phyloP scores from a whole-genome alignment of 2,329 filamentous ascomycete species.

The Escovopsis sp. region DNA sequence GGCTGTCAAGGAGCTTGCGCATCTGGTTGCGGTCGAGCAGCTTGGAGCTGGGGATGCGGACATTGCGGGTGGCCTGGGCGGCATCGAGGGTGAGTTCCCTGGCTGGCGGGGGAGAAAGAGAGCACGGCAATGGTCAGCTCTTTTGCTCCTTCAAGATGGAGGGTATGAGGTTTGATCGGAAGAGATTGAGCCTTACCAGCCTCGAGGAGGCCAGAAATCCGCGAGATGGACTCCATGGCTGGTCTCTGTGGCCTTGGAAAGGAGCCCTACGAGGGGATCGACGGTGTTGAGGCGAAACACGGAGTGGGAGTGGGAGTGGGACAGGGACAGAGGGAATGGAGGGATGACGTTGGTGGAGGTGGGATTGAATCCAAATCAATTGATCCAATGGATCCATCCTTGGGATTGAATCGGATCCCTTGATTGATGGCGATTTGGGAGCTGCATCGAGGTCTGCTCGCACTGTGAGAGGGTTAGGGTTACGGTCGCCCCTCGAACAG shows the following conservation, averaged over 20 bases:
- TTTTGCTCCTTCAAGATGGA: conserved; percentile 1
- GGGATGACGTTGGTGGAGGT: conserved; percentile 5
- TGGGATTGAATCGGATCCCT: too few relatives aligned
- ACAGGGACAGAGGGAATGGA: neutral
- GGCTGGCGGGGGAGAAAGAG: conserved; percentile 38
- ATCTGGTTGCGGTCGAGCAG: conserved; percentile 69
- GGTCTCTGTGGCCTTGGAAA: conserved; percentile 1
- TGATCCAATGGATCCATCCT: too few relatives aligned
- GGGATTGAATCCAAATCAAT: too few relatives aligned
- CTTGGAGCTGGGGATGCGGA: conserved; percentile 40
- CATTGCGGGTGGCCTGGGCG: conserved; percentile 68
- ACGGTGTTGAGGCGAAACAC: neutral
- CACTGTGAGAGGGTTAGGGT: neutral
- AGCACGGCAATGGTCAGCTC: neutral
- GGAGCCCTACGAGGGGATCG: conserved; percentile 2
- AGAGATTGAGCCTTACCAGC: conserved; percentile 48
- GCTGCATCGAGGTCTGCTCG: too few relatives aligned
- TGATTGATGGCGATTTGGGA: too few relatives aligned
- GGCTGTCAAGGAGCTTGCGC: conserved; percentile 87
- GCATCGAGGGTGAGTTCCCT: conserved; percentile 96
- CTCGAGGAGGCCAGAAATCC: conserved; percentile 88
- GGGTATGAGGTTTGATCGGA: conserved; percentile 7
- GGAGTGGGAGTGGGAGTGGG: neutral
- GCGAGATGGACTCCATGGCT: conserved; percentile 86
- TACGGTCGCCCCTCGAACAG: too few relatives aligned